Evolutionary conservation across 495 filamentous ascomycete species (phyloP), one percentile per base, ranked within the genome.

Genomic region (Xylaria venustula): DNA sequence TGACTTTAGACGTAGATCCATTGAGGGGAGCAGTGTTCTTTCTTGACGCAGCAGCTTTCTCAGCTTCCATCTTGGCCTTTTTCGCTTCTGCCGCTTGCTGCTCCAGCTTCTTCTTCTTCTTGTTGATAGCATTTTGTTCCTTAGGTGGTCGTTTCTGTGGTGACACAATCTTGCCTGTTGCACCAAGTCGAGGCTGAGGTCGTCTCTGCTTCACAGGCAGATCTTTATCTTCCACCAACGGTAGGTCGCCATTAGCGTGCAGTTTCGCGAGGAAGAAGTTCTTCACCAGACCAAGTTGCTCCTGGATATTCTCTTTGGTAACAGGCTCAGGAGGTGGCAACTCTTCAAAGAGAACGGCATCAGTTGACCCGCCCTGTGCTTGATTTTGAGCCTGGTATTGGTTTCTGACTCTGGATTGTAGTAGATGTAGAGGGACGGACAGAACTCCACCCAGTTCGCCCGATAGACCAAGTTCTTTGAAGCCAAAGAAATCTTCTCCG

Each of bases 401-500:
- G 68, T 75, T 92, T 73, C 88, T 86, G 75, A 98, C 91, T 66
- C 92, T 85, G 55, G 90, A 93, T 70, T 97, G 93, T 17, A 99
- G 82, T 19, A 99, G 84, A 79, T 99, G 94, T 20, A 99, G 81
- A 19, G 94, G 94, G 32, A 99, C 94, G 36, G 90, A 93, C 45
- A 97, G 82, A 46, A 88, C 87, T 19, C 90, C 86, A 14, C 92
- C 91, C 69, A 97, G 87, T 69, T 98, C 94, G 58, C 84, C 87
- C 67, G 96, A 93, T 28, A 98, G 81, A 17, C 94, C 94, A 34
- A 98, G 82, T 63, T 96, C 93, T 72, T 93, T 93, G 83, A 99
- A 97, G 9, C 94, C 94, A 64, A 99, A 98, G 83, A 97, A 99
- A 76, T 99, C 94, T 75, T 97, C 94, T 60, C 91, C 93, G 30